Percentiles rank a stretch among this genome's conserved stretches.
Evolutionary conservation across 2,329 filamentous ascomycete species (phyloP).

Genomic region (Trichophyton equinum): DNA sequence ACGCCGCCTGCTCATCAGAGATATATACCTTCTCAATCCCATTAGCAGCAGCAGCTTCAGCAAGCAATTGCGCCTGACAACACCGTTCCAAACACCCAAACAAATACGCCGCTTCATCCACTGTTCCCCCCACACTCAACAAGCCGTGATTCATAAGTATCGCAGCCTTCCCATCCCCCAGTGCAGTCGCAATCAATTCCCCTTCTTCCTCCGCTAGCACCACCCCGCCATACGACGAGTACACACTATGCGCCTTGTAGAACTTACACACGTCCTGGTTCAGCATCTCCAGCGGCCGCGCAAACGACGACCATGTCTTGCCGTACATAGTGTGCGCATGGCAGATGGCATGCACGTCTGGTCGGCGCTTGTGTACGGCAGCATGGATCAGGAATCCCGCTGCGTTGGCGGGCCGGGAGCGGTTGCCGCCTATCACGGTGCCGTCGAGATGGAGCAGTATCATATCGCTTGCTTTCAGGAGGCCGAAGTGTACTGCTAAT

Average conservation of each 20-base stretch:
- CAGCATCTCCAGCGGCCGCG: conserved; percentile 32
- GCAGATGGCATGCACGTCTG: conserved; percentile 35
- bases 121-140: conserved; percentile 56
- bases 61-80: conserved; percentile 54
- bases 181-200: conserved; percentile 47
- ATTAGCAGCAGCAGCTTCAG: conserved; percentile 52
- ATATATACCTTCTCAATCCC: conserved; percentile 42
- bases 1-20: conserved; percentile 41
- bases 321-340: conserved; percentile 38
- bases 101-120: conserved; percentile 61
- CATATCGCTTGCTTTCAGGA: conserved; percentile 33
- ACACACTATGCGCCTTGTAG: conserved; percentile 53
- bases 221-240: conserved; percentile 51
- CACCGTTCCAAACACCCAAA: conserved; percentile 57
- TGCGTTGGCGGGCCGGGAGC: conserved; percentile 31
- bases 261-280: conserved; percentile 47
- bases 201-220: conserved; percentile 54
- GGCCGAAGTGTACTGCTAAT: conserved; percentile 34
- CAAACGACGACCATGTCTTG: conserved; percentile 34
- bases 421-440: conserved; percentile 9
- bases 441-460: conserved; percentile 35
- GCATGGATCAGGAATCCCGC: conserved; percentile 39
- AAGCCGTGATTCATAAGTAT: conserved; percentile 62
- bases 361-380: conserved; percentile 43
- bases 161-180: conserved; percentile 50